Base-by-base conservation (phyloP, 306 rosid species). In the Malus fusca region DNA sequence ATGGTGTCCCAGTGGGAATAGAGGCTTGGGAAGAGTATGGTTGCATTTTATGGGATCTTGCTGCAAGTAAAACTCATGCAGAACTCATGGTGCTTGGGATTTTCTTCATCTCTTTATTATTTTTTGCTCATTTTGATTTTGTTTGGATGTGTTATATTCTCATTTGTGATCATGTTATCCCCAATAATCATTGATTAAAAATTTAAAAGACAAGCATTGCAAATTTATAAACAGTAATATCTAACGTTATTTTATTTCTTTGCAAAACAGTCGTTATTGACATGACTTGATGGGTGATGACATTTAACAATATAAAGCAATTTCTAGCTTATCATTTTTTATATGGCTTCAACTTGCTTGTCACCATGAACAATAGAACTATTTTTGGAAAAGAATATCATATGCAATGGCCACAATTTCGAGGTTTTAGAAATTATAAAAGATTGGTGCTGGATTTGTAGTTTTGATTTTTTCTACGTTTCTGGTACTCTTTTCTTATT, bases 1-100 rank as follows among this genome's bases (percentile, higher is more conserved):
- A 26, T 42, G 52, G 61, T 76, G 40, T 33, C 19, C 67, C 69
- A 2, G 75, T 73, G 18, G 85, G 78, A 51, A 88, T 88, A 78
- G 84, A 83, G 19, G 83, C 56, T 19, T 90, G 97, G 98, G 97
- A 95, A 80, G 98, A 92, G 79, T 78, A 73, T 78, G 97, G 98
- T 70, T 95, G 96, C 65, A 15, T 92, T 81, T 83, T 94, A 81
- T 94, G 98, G 98, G 98, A 90, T 87, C 84, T 91, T 71, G 89
- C 97, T 81, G 90, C 98, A 1, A 84, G 83, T 81, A 91, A 77
- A 87, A 86, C 85, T 55, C 96, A 92, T 75, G 97, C 98, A 13
- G 96, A 94, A 82, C 84, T 94, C 72, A 92, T 92, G 98, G 98
- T 94, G 87, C 14, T 69, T 66, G 56, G 43, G 35, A 15, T 53